phyloP scores from a whole-genome alignment of 306 rosid genomes.

The Cicer judaicum region DNA sequence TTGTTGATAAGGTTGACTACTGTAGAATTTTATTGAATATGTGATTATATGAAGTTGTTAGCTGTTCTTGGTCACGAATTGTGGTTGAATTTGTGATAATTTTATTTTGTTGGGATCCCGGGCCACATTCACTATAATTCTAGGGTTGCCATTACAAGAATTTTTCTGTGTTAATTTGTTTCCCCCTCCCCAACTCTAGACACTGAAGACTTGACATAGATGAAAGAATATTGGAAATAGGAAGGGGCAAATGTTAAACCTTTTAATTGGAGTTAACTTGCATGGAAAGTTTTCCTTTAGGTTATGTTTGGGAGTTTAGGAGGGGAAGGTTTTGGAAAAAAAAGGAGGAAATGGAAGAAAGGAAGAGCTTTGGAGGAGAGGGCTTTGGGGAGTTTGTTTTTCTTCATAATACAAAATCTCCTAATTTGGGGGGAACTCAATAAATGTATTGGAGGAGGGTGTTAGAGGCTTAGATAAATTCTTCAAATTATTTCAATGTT shows the following conservation, averaged over 20 bases:
- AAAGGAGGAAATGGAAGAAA: too few species aligned
- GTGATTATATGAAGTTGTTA: conserved; percentile 1
- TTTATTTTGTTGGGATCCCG: conserved; percentile 21
- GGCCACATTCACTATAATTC: background rate
- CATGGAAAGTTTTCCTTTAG: background rate
- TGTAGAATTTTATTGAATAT: background rate
- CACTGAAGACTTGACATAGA: background rate
- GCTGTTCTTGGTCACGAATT: conserved; percentile 1
- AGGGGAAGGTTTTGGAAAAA: too few species aligned
- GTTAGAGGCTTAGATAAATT: too few species aligned
- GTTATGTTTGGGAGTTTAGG: too few species aligned
- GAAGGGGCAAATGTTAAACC: background rate
- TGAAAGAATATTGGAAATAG: background rate
- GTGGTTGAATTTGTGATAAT: conserved; percentile 30
- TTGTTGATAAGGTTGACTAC: background rate
- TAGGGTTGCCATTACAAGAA: background rate
- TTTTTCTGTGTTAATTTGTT: background rate
- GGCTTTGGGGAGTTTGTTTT: too few species aligned
- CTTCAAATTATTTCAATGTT: too few species aligned
- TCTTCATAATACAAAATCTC: too few species aligned
- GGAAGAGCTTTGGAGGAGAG: too few species aligned
- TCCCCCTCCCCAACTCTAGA: background rate
- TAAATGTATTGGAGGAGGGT: too few species aligned
- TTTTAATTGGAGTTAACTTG: conserved; percentile 3
- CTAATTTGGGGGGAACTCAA: too few species aligned